Percentiles rank a stretch among this genome's conserved stretches.
Evolutionary conservation across 257 asterid genomes (phyloP).

Genomic region (Petunia secreta): DNA sequence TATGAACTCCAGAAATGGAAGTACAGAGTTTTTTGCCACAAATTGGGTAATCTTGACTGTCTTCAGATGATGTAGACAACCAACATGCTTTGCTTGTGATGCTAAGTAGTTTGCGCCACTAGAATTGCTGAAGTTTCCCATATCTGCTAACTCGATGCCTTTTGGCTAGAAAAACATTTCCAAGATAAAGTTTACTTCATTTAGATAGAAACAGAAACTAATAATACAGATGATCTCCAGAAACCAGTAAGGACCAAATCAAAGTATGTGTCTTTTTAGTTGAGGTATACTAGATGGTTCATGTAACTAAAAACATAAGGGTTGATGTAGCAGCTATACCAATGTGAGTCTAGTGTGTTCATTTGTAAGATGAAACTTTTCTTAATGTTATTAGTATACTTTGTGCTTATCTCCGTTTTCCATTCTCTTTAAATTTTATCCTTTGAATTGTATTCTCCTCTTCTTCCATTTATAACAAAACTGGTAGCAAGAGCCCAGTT

Average conservation of each 20-base stretch:
- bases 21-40: neutral
- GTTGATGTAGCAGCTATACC: neutral
- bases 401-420: neutral
- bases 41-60: slow-evolving; percentile 11
- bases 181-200: neutral
- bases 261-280: neutral
- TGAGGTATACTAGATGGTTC: neutral
- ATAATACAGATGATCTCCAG: neutral
- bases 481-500: neutral
- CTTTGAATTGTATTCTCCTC: neutral
- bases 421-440: neutral
- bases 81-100: neutral
- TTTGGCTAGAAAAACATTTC: neutral
- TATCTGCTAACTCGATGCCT: neutral
- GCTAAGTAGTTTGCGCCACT: neutral
- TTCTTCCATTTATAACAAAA: neutral
- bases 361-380: neutral
- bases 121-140: neutral
- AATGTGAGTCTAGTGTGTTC: neutral
- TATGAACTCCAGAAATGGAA: slow-evolving; percentile 17
- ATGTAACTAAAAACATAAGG: neutral
- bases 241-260: neutral
- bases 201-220: neutral
- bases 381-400: neutral
- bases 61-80: slow-evolving; percentile 14